Evolutionary conservation across 1,284 basidiomycete genomes (phyloP).

Genomic region (Irpex rosettiformis): DNA sequence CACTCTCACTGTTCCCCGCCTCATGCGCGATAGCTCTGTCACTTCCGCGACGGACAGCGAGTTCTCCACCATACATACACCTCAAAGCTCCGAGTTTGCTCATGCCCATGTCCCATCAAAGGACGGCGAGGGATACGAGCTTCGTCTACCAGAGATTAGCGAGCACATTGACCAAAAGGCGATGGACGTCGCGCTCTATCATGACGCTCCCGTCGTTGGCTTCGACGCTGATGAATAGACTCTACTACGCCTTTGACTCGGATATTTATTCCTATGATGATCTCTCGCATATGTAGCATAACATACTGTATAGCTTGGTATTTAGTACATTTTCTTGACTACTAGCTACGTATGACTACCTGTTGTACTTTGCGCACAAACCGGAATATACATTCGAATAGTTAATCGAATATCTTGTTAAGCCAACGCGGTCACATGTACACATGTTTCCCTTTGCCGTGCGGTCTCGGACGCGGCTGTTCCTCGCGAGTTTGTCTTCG

Average conservation of each 20-base stretch:
- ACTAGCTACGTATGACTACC: not conserved
- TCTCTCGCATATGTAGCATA: not conserved
- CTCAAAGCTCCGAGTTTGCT: slow-evolving; percentile 17
- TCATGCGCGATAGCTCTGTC: not conserved
- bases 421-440: too few species aligned
- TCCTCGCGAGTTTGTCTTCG: not conserved
- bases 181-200: not conserved
- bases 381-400: too few species aligned
- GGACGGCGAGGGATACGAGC: not conserved
- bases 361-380: not conserved
- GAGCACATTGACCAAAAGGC: not conserved
- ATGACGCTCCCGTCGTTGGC: not conserved
- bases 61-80: slow-evolving; percentile 4
- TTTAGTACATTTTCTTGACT: not conserved
- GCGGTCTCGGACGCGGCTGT: too few species aligned
- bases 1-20: slow-evolving; percentile 1
- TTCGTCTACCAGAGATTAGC: not conserved
- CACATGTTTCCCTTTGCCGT: too few species aligned
- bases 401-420: too few species aligned
- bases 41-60: slow-evolving; percentile 10
- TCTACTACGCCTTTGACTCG: too few species aligned
- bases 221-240: too few species aligned
- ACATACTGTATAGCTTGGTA: not conserved
- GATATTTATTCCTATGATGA: not conserved
- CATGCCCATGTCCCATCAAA: not conserved